Conservation (phyloP, 2,329 filamentous ascomycete genomes). For the Fusarium sp. region DNA sequence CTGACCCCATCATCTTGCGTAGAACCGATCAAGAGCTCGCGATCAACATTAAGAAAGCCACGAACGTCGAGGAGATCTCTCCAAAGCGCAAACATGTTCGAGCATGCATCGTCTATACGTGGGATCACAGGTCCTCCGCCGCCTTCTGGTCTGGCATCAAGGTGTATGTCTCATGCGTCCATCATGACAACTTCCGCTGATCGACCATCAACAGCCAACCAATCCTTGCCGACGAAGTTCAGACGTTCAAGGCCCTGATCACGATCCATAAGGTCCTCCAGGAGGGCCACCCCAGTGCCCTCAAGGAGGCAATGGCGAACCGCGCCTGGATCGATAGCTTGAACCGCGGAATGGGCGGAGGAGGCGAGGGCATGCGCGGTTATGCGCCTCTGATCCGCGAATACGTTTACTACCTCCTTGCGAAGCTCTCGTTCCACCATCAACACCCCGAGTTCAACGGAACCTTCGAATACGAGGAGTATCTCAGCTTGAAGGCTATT, state of each 20-base stretch:
- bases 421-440: constrained; percentile 96
- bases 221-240: constrained; percentile 97
- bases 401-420: constrained; percentile 95
- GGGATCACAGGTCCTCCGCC: constrained; percentile 96
- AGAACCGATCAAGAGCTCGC: constrained; percentile 78
- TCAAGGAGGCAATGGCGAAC: constrained; percentile 91
- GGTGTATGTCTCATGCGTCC: constrained; percentile 75
- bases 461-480: constrained; percentile 98
- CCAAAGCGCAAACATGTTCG: constrained; percentile 93
- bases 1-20: constrained; percentile 32
- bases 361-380: constrained; percentile 86
- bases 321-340: constrained; percentile 93
- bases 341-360: constrained; percentile 83
- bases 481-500: constrained; percentile 96
- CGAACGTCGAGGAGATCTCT: constrained; percentile 75
- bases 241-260: constrained; percentile 98
- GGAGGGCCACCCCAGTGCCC: constrained; percentile 89
- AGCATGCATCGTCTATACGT: constrained; percentile 97
- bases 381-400: constrained; percentile 95
- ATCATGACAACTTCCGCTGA: constrained; percentile 22
- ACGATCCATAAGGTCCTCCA: constrained; percentile 98
- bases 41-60: constrained; percentile 79
- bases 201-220: constrained; percentile 76
- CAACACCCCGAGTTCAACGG: constrained; percentile 99
- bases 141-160: constrained; percentile 99